Conservation (phyloP, 2,329 filamentous ascomycete species). For the Fusarium mangiferae region DNA sequence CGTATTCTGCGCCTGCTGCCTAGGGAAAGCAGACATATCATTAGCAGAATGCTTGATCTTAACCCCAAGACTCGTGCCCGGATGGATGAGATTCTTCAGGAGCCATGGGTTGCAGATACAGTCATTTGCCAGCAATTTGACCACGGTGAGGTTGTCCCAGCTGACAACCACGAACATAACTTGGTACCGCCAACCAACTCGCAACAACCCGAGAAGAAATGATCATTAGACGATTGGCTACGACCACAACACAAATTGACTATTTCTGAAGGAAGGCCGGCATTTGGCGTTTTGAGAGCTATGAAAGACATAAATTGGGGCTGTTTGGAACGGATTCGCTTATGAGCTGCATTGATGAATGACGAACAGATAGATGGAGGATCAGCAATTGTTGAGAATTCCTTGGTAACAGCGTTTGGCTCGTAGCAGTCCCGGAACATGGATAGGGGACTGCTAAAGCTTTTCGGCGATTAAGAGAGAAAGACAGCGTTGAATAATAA, state of each 20-base stretch:
- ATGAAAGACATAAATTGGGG: conserved; percentile 28
- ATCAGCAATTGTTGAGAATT: conserved; percentile 34
- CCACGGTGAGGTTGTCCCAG: conserved; percentile 74
- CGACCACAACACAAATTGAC: conserved; percentile 3
- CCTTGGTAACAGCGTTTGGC: conserved; percentile 15
- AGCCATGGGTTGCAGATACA: conserved; percentile 89
- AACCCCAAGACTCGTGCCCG: conserved; percentile 84
- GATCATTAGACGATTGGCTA: conserved; percentile 9
- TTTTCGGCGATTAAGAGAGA: background rate
- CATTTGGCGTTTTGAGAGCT: conserved; percentile 41
- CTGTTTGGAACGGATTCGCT: conserved; percentile 31
- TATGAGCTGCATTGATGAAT: conserved; percentile 32
- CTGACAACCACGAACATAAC: conserved; percentile 83
- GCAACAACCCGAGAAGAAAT: conserved; percentile 47
- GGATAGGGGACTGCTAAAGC: background rate
- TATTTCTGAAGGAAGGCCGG: conserved; percentile 8
- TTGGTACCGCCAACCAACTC: conserved; percentile 74
- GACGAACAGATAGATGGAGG: conserved; percentile 41
- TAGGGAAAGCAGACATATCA: conserved; percentile 87
- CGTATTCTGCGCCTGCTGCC: conserved; percentile 87
- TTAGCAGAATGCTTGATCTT: conserved; percentile 91
- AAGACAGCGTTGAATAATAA: conserved; percentile 17
- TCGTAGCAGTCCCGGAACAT: conserved; percentile 6
- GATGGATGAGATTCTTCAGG: conserved; percentile 85
- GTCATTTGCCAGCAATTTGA: conserved; percentile 84